These are phyloP conservation scores for Rhizopus stolonifer DNA, from an alignment of 371 early-diverging fungal species.

Conservation along the genomic window DNA sequence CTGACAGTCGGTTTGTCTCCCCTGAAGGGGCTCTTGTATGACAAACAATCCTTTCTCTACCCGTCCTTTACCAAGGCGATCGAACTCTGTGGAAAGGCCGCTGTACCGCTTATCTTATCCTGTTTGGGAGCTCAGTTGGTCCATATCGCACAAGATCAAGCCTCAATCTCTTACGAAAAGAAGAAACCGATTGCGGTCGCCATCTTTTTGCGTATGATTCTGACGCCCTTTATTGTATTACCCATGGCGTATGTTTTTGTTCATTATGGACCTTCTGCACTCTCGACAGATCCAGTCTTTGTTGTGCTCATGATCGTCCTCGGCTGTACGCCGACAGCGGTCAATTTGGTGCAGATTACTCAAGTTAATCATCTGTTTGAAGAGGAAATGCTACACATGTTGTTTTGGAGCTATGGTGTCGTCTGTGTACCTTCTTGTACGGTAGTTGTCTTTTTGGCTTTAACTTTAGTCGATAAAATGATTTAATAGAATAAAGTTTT, in stretches of 20 bases:
- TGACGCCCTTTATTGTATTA: slow-evolving; percentile 46
- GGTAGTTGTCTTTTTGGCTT: slow-evolving; percentile 35
- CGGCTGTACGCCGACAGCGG: slow-evolving; percentile 57
- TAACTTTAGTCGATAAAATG: slow-evolving; percentile 33
- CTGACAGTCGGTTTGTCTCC: slow-evolving; percentile 58
- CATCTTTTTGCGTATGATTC: slow-evolving; percentile 40
- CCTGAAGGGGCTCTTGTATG: slow-evolving; percentile 51
- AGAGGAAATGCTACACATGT: slow-evolving; percentile 52
- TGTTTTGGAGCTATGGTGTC: slow-evolving; percentile 64
- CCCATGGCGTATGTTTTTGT: slow-evolving; percentile 44
- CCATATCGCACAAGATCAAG: slow-evolving; percentile 28
- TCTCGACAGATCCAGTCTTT: slow-evolving; percentile 53
- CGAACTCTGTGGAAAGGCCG: slow-evolving; percentile 64
- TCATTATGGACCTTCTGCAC: slow-evolving; percentile 25
- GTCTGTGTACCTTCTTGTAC: slow-evolving; percentile 52
- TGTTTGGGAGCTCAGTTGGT: slow-evolving; percentile 71
- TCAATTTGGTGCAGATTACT: slow-evolving; percentile 57
- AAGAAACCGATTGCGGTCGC: slow-evolving; percentile 33
- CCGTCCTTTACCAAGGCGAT: slow-evolving; percentile 62
- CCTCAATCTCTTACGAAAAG: slow-evolving; percentile 7
- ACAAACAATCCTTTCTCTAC: slow-evolving; percentile 51
- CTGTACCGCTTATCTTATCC: slow-evolving; percentile 68
- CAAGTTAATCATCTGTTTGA: slow-evolving; percentile 57
- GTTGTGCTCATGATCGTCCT: slow-evolving; percentile 48
- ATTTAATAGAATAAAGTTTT: no score